Evolutionary conservation across 352 stramenopile species (phyloP), one percentile per base, ranked within the genome.

Genomic region (Phytopythium helicoides): DNA sequence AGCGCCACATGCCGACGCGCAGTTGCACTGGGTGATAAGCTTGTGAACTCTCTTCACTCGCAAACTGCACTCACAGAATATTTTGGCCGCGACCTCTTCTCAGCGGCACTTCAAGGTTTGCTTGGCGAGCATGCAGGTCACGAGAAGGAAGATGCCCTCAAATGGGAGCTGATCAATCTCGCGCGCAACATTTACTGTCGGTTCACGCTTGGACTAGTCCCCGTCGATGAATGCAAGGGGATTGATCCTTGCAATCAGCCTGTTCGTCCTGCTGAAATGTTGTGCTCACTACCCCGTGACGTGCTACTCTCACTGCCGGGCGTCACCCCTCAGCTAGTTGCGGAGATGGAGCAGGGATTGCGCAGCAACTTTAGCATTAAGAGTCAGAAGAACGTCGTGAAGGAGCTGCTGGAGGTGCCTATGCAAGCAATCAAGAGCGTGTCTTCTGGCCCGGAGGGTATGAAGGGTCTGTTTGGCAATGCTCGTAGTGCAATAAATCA

Each of bases 131-230:
- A 81, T 46, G 58, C 68, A 6, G 79, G 76, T 22, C 71, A 86
- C 47, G 79, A 87, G 33, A 89, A 90, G 59, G 81, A 92, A 60
- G 81, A 92, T 47, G 73, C 73, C 10, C 66, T 92, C 14, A 92
- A 89, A 48, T 92, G 81, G 81, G 81, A 92, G 54, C 70, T 92
- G 14, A 88, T 92, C 54, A 92, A 92, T 52, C 62, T 92, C n/a
- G 66, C 73, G 10, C 79, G 81, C 31, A 92, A 92, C 64, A 86
- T 89, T 49, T 92, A 90, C 64, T 92, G 77, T 46, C 70, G 81
- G 11, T 52, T 89, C 1, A 78, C 74, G 4, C 61, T 92, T 2
- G 81, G 81, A 0, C 60, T 92, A 3, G 52, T 58, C 1, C 81
- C 81, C 8, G 81, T 92, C 8, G 78, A 92, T 37, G 81, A 92